Percentiles rank a stretch among this genome's conserved stretches.
Evolutionary conservation across 176 grass and related monocot species (phyloP).

Genomic region (Rhynchospora pubera): DNA sequence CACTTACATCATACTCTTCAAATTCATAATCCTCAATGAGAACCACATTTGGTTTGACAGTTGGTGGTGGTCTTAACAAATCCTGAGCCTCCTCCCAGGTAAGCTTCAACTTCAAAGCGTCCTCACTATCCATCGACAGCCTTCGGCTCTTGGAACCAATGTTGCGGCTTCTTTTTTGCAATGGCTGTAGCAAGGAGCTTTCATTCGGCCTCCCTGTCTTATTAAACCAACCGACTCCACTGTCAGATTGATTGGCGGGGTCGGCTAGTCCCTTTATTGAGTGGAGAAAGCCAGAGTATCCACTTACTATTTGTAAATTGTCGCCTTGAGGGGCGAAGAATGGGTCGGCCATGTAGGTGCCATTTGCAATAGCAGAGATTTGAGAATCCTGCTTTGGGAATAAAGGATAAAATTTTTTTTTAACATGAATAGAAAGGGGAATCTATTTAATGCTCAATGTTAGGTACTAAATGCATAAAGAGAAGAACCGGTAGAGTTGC

Average conservation of each 20-base stretch:
- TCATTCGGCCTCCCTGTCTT: conserved; percentile 60
- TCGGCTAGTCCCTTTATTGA: conserved; percentile 58
- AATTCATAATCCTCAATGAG: conserved; percentile 86
- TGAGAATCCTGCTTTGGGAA: conserved; percentile 68
- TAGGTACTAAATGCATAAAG: not conserved
- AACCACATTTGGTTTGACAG: conserved; percentile 66
- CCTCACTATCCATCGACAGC: conserved; percentile 72
- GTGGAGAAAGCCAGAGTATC: conserved; percentile 80
- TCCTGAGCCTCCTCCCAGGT: too few species aligned
- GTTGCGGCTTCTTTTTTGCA: conserved; percentile 78
- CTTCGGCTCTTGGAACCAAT: conserved; percentile 79
- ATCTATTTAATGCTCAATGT: too few species aligned
- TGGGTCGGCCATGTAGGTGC: conserved; percentile 56
- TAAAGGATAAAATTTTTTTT: conserved; percentile 23
- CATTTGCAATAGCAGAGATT: conserved; percentile 95
- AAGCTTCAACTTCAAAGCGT: conserved; percentile 76
- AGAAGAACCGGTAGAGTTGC: conserved; percentile 51
- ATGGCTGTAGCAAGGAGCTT: conserved; percentile 25
- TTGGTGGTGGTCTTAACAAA: conserved; percentile 31
- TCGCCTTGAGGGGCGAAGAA: conserved; percentile 64
- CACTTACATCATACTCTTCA: conserved; percentile 98
- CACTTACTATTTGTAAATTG: conserved; percentile 62
- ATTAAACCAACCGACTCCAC: conserved; percentile 47
- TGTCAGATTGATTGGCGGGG: conserved; percentile 34
- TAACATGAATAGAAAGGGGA: not conserved